Base-by-base conservation (phyloP, 805 yeast species). In the Hanseniaspora nectarophila region DNA sequence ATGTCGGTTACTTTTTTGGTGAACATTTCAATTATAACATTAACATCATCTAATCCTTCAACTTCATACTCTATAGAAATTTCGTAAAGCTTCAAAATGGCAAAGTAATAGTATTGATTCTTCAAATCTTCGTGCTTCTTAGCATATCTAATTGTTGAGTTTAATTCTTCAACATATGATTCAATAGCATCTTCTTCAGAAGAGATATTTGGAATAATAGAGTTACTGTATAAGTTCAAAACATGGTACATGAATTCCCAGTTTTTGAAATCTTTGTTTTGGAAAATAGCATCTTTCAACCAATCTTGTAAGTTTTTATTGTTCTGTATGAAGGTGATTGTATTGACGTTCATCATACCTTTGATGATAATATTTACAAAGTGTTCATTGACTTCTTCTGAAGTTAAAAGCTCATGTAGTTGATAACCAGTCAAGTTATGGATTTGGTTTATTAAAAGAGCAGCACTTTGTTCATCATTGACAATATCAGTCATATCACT, bases 271-370 rank as follows among this genome's bases (percentile, higher is more conserved):
- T 4, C 8, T 9, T 18, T 16, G 3, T 40, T 12, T 24, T 40
- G 34, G 16, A 42, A 49, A 5, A 49, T 34, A 7, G 46, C 18
- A 6, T 33, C 18, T 21, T 49, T 49, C 15, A 49, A 42, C 53
- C 53, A 49, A 12, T 40, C 29, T 49, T 49, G 53, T 8, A 49
- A 24, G 6, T 33, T 12, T 9, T 33, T 21, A 21, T 42, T 49
- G 23, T 49, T 40, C 34, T 49, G 53, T 42, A 42, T 49, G 12
- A 42, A 49, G 13, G 46, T 49, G 21, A 49, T 49, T 6, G 53
- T 42, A n/a, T 49, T 49, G 26, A 49, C 43, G 33, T 49, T 49
- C 9, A n/a, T 15, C 53, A 49, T 49, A 42, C 53, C 53, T 49
- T 42, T 49, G 3, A 49, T 24, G 20, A 49, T 43, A 9, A 44